phyloP scores from a whole-genome alignment of 495 filamentous ascomycete species.

The Chaetomium tenue region DNA sequence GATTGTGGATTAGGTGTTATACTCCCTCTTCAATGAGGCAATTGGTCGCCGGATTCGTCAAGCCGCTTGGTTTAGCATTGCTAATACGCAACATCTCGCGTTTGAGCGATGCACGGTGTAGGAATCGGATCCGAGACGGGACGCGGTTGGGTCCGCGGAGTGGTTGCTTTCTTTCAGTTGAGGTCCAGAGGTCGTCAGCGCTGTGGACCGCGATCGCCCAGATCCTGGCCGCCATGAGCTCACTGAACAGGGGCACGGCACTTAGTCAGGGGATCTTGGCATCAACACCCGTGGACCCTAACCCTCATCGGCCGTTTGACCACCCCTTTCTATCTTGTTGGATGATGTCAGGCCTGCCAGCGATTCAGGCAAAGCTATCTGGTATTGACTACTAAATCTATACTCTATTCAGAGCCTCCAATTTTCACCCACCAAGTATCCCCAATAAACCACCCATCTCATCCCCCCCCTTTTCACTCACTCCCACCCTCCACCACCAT shows the following conservation, averaged over 20 bases:
- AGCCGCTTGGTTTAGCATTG: conserved; percentile 29
- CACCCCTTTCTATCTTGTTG: no score
- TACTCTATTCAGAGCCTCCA: no score
- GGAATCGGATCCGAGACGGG: conserved; percentile 2
- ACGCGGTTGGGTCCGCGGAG: not conserved
- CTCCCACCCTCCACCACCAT: not conserved
- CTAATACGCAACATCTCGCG: conserved; percentile 32
- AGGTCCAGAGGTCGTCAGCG: conserved; percentile 2
- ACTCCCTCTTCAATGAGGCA: conserved; percentile 1
- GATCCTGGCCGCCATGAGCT: conserved; percentile 8
- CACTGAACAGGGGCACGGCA: not conserved
- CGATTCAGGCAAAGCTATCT: no score
- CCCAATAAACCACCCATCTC: no score
- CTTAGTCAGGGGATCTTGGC: not conserved
- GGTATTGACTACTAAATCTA: no score
- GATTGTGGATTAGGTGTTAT: conserved; percentile 3
- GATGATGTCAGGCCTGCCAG: no score
- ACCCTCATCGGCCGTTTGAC: not conserved
- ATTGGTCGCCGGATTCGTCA: conserved; percentile 21
- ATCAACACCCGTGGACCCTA: not conserved
- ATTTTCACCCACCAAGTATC: no score
- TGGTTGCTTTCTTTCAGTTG: conserved; percentile 3
- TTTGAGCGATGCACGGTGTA: conserved; percentile 13
- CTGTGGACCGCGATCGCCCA: not conserved
- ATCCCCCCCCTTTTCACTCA: not conserved